Conservation (phyloP, 768 basidiomycete genomes). For the Amanita molliuscula region DNA sequence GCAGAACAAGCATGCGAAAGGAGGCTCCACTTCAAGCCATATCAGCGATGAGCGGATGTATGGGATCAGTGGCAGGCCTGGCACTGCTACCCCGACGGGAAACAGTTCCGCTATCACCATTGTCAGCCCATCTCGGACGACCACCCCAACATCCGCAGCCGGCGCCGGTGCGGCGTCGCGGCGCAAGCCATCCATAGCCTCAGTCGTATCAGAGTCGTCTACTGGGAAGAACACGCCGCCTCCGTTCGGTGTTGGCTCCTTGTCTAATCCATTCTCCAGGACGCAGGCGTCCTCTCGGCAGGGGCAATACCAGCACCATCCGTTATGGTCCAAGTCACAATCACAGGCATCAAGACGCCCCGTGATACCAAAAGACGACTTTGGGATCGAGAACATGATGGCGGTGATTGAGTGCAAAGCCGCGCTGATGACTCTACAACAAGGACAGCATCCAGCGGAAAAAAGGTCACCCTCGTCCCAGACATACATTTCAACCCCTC, state of each 20-base stretch:
- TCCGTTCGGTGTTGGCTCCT: background rate
- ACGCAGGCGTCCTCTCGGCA: conserved; percentile 1
- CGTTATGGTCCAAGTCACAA: background rate
- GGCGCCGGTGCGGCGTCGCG: conserved; percentile 14
- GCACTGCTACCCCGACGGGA: conserved; percentile 9
- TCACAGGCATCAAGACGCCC: conserved; percentile 30
- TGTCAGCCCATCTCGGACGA: conserved; percentile 10
- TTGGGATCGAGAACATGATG: conserved; percentile 81
- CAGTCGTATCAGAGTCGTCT: conserved; percentile 61
- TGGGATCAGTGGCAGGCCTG: conserved; percentile 4
- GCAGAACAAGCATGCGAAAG: background rate
- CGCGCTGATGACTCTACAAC: conserved; percentile 10
- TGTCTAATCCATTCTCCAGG: background rate
- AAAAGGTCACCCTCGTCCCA: conserved; percentile 1
- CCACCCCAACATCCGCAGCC: conserved; percentile 16
- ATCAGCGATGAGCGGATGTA: conserved; percentile 9
- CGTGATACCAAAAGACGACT: conserved; percentile 66
- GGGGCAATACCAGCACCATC: background rate
- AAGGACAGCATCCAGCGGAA: conserved; percentile 14
- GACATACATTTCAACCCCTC: background rate
- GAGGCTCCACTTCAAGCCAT: background rate
- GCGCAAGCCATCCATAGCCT: conserved; percentile 65
- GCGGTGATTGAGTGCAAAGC: conserved; percentile 71
- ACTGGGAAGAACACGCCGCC: conserved; percentile 15
- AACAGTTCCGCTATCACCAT: background rate